These are phyloP conservation scores for Myriosclerotinia scirpicola DNA, from an alignment of 2,329 filamentous ascomycete species.

Conservation along the genomic window DNA sequence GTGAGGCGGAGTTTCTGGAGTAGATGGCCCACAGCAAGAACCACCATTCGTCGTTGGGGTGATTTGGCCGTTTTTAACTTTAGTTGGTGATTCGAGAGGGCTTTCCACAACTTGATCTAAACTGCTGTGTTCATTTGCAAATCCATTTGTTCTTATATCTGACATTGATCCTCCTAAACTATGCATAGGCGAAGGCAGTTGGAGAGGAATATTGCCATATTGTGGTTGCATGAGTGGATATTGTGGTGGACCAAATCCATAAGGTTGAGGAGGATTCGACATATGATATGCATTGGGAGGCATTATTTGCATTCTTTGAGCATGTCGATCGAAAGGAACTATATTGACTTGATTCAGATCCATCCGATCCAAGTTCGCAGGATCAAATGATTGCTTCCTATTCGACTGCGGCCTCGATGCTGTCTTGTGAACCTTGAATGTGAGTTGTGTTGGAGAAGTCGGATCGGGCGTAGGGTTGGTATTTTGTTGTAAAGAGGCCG, in stretches of 20 bases:
- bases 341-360: slow-evolving; percentile 55
- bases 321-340: slow-evolving; percentile 41
- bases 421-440: slow-evolving; percentile 38
- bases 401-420: slow-evolving; percentile 30
- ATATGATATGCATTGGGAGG: slow-evolving; percentile 33
- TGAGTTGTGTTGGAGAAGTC: slow-evolving; percentile 38
- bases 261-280: slow-evolving; percentile 28
- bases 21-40: slow-evolving; percentile 24
- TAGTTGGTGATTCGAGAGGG: slow-evolving; percentile 31
- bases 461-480: slow-evolving; percentile 44
- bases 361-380: slow-evolving; percentile 52
- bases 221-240: slow-evolving; percentile 34
- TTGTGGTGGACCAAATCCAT: slow-evolving; percentile 33
- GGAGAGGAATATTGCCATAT: slow-evolving; percentile 30
- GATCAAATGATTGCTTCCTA: slow-evolving; percentile 52
- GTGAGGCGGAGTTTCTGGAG: slow-evolving; percentile 17
- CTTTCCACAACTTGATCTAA: slow-evolving; percentile 35
- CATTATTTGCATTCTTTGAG: slow-evolving; percentile 34
- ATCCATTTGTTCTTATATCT: slow-evolving; percentile 28
- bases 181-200: slow-evolving; percentile 28
- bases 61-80: slow-evolving; percentile 26
- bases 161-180: slow-evolving; percentile 19
- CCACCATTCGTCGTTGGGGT: slow-evolving; percentile 26
- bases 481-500: slow-evolving; percentile 27
- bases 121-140: slow-evolving; percentile 24